Percentiles rank a stretch among this genome's conserved stretches.
Conservation (phyloP, 495 filamentous ascomycete species). For the Aspergillus leporis region DNA sequence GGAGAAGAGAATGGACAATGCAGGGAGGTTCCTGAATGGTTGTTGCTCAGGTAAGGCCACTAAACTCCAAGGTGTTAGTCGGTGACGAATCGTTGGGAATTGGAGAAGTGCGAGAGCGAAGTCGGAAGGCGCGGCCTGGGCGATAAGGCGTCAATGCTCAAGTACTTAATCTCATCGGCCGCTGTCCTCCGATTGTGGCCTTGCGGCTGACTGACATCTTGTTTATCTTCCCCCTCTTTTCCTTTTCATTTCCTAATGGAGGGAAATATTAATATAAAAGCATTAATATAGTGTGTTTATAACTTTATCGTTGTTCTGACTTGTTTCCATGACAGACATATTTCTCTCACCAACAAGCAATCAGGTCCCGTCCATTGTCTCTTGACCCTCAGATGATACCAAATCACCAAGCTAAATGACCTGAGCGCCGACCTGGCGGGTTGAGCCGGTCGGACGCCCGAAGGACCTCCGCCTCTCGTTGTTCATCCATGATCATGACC, state of each 20-base stretch:
- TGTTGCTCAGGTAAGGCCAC: background rate
- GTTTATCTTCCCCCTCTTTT: background rate
- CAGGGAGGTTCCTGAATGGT: background rate
- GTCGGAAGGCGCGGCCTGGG: conserved; percentile 11
- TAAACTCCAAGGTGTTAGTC: background rate
- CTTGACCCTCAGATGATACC: conserved; percentile 7
- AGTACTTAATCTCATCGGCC: conserved; percentile 13
- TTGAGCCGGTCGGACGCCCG: conserved; percentile 13
- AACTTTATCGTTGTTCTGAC: background rate
- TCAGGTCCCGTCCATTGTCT: background rate
- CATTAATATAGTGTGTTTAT: background rate
- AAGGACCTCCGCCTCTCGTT: conserved; percentile 11
- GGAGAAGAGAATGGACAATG: background rate
- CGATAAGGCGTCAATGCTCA: conserved; percentile 4
- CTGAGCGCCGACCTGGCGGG: conserved; percentile 4
- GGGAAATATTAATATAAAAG: background rate
- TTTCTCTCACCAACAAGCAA: background rate
- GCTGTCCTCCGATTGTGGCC: conserved; percentile 9
- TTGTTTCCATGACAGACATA: background rate
- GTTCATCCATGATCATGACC: conserved; percentile 5
- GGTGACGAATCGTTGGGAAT: background rate
- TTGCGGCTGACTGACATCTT: background rate
- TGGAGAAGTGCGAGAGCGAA: conserved; percentile 17
- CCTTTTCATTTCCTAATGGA: background rate
- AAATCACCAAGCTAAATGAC: background rate